Base-by-base conservation (phyloP, 148 eudicot species). In the Pouteria glomerata region DNA sequence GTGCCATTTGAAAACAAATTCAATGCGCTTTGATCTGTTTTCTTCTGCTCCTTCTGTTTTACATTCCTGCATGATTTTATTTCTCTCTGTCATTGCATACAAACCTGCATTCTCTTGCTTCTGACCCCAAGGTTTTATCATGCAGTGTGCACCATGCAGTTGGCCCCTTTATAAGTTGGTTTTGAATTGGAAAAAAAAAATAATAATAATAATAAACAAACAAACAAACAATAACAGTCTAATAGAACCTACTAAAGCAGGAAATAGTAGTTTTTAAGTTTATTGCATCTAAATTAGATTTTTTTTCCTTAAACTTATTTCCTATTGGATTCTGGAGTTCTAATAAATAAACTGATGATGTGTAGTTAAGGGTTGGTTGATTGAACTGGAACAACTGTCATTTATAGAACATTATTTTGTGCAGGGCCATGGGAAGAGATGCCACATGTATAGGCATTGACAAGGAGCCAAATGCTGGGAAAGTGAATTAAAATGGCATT, bases 401-500 rank as follows among this genome's bases (percentile, higher is more conserved):
- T 15, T 52, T 2, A 48, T 35, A 37, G 37, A 71, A 21, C 57
- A 37, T 65, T 33, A 16, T 74, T 70, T 81, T 66, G 7, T 77
- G 81, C 87, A 91, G 98, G 82, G 77, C 51, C 63, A 91, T 94
- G 98, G 97, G 93, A 69, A 89, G 96, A 74, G 91, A 91, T 63
- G 78, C 89, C 74, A 71, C 90, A 52, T 88, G 93, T 64, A 60
- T 86, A 75, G 84, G 83, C 37, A 44, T 58, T 16, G 97, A 84
- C 62, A 78, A 79, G 72, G 82, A 78, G 67, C 74, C 85, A 60
- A 63, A 75, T 75, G 44, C 58, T 72, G 75, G 81, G 65, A 89
- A 79, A 73, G 78, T 67, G 16, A 84, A 79, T 73, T 82, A 92
- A 33, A 84, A 82, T 71, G 84, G 83, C 56, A 75, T 74, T 56